Evolutionary conservation across 176 grass and related monocot genomes (phyloP).

Genomic region (Urochloa ruziziensis): DNA sequence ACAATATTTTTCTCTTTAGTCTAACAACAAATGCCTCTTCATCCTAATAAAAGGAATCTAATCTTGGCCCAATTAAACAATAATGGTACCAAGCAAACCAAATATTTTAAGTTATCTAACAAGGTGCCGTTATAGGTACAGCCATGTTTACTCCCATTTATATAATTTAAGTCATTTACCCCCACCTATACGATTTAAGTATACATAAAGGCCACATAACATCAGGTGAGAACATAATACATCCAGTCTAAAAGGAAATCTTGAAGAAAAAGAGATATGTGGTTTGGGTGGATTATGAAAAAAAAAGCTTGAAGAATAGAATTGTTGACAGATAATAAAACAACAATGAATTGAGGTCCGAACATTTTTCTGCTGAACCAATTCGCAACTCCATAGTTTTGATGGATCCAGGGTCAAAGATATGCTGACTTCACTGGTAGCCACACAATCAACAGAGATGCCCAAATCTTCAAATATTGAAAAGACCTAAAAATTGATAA

Average conservation of each 20-base stretch:
- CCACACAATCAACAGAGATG: slow-evolving; percentile 89
- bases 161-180: too few relatives aligned
- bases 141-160: too few relatives aligned
- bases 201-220: too few relatives aligned
- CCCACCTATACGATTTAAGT: too few relatives aligned
- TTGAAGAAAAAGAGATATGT: not conserved
- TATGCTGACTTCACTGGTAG: slow-evolving; percentile 95
- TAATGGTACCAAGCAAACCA: not conserved
- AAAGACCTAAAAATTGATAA: slow-evolving; percentile 60
- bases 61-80: not conserved
- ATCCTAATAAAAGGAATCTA: not conserved
- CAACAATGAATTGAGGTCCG: not conserved
- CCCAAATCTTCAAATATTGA: slow-evolving; percentile 92
- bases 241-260: not conserved
- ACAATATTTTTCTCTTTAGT: not conserved
- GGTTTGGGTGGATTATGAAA: not conserved
- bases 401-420: slow-evolving; percentile 79
- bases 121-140: not conserved
- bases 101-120: not conserved
- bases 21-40: not conserved
- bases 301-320: not conserved
- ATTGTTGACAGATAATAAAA: too few relatives aligned
- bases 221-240: not conserved
- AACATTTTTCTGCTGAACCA: slow-evolving; percentile 60
- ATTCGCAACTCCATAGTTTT: slow-evolving; percentile 76